Conservation (phyloP, 176 grass and related monocot genomes). For the Leersia perrieri region DNA sequence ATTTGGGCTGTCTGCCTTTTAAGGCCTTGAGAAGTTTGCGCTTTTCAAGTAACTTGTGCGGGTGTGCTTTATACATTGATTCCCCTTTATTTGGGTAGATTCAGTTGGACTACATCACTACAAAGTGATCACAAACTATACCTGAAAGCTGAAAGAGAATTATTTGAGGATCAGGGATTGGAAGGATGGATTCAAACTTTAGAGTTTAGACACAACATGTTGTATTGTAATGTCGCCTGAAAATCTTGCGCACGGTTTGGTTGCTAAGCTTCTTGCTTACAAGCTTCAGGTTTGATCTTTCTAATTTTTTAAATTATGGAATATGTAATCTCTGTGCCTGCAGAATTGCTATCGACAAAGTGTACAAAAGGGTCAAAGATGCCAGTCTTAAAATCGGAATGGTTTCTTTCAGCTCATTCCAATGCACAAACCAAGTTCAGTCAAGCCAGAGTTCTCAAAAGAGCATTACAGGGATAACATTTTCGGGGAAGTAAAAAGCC, state of each 20-base stretch:
- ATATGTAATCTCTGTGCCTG: neutral
- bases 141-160: neutral
- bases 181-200: slow-evolving; percentile 33
- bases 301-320: neutral
- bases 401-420: slow-evolving; percentile 6
- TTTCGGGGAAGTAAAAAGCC: slow-evolving; percentile 43
- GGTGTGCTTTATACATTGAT: slow-evolving; percentile 48
- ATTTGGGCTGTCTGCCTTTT: slow-evolving; percentile 50
- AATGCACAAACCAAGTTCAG: slow-evolving; percentile 1
- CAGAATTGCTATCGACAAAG: neutral
- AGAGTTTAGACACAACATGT: slow-evolving; percentile 12
- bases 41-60: slow-evolving; percentile 42
- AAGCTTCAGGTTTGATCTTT: neutral
- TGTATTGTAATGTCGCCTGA: neutral
- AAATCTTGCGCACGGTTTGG: neutral
- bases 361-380: neutral
- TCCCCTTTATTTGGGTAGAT: slow-evolving; percentile 41
- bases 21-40: slow-evolving; percentile 51
- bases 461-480: neutral
- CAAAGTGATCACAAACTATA: slow-evolving; percentile 17
- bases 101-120: slow-evolving; percentile 38
- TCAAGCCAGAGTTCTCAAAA: slow-evolving; percentile 1
- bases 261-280: neutral
- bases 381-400: neutral
- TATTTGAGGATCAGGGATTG: slow-evolving; percentile 31